Conservation (phyloP, 495 filamentous ascomycete species). For the Pseudomonodictys pantanalensis region DNA sequence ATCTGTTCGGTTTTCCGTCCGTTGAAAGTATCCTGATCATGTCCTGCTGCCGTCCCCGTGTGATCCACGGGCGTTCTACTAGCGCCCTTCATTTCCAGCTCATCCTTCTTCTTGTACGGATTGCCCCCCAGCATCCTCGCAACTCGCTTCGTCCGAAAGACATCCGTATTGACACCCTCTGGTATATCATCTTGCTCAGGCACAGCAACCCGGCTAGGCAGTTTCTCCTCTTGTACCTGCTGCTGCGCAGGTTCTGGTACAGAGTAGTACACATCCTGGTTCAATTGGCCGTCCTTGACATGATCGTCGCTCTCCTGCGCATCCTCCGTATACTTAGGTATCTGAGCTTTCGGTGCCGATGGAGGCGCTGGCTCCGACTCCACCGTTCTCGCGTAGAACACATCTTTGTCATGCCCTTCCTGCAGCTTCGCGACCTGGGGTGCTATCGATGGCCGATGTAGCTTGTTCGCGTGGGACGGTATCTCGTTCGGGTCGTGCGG, state of each 20-base stretch:
- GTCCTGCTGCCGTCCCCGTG: slow-evolving; percentile 31
- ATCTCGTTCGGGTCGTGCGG: slow-evolving; percentile 58
- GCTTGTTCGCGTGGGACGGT: slow-evolving; percentile 47
- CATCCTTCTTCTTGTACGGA: slow-evolving; percentile 29
- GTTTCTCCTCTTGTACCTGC: slow-evolving; percentile 17
- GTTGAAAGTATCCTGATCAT: slow-evolving; percentile 47
- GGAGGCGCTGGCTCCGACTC: slow-evolving; percentile 50
- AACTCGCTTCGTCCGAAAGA: slow-evolving; percentile 61
- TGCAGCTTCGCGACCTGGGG: slow-evolving; percentile 32
- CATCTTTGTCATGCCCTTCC: slow-evolving; percentile 53
- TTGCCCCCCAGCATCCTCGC: slow-evolving; percentile 52
- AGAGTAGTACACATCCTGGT: slow-evolving; percentile 58
- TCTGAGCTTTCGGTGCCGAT: slow-evolving; percentile 56
- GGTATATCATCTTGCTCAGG: slow-evolving; percentile 48
- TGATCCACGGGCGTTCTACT: slow-evolving; percentile 39
- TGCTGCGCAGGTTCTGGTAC: slow-evolving; percentile 31
- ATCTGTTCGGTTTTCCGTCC: slow-evolving; percentile 37
- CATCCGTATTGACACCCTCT: slow-evolving; percentile 57
- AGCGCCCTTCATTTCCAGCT: slow-evolving; percentile 33
- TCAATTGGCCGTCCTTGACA: slow-evolving; percentile 47
- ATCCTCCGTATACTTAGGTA: slow-evolving; percentile 54
- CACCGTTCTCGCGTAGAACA: slow-evolving; percentile 54
- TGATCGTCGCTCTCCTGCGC: slow-evolving; percentile 43
- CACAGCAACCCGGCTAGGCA: slow-evolving; percentile 27
- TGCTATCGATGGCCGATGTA: slow-evolving; percentile 22